Conservation (phyloP, 768 basidiomycete species). For the Gyrodon lividus region DNA sequence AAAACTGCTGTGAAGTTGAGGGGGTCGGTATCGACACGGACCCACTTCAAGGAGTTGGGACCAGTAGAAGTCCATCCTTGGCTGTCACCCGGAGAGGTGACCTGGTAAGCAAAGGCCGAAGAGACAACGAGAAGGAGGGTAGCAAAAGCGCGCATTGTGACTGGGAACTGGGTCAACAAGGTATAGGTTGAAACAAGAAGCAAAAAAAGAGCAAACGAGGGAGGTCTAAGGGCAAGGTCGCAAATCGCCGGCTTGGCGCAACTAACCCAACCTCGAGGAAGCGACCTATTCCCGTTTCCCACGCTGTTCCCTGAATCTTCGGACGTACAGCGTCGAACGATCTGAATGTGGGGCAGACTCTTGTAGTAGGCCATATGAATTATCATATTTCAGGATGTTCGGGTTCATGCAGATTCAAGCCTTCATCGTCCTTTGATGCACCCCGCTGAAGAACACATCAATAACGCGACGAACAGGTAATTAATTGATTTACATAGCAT, state of each 20-base stretch:
- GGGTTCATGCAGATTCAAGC: too few species aligned
- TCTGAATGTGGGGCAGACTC: too few species aligned
- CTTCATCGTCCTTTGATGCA: too few species aligned
- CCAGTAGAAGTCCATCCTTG: conserved; percentile 60
- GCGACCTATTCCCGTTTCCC: conserved; percentile 20
- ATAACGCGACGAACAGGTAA: not conserved
- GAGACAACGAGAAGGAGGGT: conserved; percentile 50
- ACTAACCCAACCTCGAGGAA: not conserved
- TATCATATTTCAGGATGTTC: too few species aligned
- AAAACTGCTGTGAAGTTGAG: conserved; percentile 69
- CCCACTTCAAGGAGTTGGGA: conserved; percentile 58
- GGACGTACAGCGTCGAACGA: too few species aligned
- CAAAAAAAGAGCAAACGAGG: conserved; percentile 8
- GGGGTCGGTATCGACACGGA: conserved; percentile 63
- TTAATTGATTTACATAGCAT: not conserved
- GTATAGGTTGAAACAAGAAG: conserved; percentile 15
- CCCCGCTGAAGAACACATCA: not conserved
- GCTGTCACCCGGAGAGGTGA: conserved; percentile 48
- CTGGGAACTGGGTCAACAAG: conserved; percentile 13
- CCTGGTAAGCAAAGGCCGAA: conserved; percentile 60
- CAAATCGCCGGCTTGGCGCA: conserved; percentile 11
- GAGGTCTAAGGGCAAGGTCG: not conserved
- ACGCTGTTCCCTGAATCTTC: conserved; percentile 9
- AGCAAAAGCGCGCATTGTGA: conserved; percentile 44
- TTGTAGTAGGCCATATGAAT: too few species aligned